phyloP scores from a whole-genome alignment of 2,329 filamentous ascomycete genomes.

The Samsoniella hepiali region DNA sequence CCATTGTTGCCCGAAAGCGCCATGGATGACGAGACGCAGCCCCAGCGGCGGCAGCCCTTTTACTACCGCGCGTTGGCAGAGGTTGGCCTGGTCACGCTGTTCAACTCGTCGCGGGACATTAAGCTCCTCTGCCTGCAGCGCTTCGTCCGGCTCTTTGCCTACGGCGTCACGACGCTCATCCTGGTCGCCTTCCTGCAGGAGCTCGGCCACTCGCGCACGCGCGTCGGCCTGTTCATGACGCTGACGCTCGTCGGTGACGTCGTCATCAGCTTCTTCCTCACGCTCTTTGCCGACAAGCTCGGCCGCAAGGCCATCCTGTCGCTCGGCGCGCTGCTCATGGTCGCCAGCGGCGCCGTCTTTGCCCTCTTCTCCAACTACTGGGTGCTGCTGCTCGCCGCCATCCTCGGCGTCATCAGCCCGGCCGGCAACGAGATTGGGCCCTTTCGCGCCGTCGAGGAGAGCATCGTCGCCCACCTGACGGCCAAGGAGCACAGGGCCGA shows the following conservation, averaged over 20 bases:
- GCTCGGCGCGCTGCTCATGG: conserved; percentile 54
- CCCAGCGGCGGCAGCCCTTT: not conserved
- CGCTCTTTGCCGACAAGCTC: conserved; percentile 55
- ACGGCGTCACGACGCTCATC: conserved; percentile 56
- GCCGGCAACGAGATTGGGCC: conserved; percentile 63
- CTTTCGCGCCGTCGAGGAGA: conserved; percentile 61
- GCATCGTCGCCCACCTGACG: conserved; percentile 55
- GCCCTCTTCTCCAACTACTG: conserved; percentile 52
- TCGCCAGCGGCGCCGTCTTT: conserved; percentile 53
- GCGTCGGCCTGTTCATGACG: conserved; percentile 63
- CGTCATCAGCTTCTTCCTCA: conserved; percentile 56
- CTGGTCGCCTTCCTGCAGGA: conserved; percentile 54
- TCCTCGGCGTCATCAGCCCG: conserved; percentile 61
- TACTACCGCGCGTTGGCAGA: conserved; percentile 12
- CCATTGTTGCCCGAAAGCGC: not conserved
- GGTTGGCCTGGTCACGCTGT: conserved; percentile 6
- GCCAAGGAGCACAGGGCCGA: conserved; percentile 45
- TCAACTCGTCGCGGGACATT: conserved; percentile 39
- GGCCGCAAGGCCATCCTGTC: conserved; percentile 54
- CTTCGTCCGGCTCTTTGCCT: conserved; percentile 61
- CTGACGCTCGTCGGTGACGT: conserved; percentile 60
- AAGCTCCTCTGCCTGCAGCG: conserved; percentile 58
- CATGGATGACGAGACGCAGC: not conserved
- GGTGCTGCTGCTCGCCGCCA: conserved; percentile 53
- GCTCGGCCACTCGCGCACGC: conserved; percentile 47